phyloP scores from a whole-genome alignment of 1,284 basidiomycete species.

The Ganoderma sp. region DNA sequence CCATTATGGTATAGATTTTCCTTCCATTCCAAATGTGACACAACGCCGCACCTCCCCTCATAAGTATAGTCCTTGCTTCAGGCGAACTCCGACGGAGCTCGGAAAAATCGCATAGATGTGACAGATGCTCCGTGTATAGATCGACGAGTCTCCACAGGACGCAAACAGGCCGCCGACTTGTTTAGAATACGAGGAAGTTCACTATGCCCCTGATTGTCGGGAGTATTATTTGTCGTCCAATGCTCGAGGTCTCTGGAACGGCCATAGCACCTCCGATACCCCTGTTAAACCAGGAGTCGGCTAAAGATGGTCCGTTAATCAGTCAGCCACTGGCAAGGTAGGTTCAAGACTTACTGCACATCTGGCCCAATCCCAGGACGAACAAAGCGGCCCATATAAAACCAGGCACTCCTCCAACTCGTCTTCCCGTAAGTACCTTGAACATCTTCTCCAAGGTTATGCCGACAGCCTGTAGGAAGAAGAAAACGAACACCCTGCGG shows the following conservation, averaged over 20 bases:
- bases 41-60: background rate
- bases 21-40: background rate
- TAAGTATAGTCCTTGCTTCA: too few relatives aligned
- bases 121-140: background rate
- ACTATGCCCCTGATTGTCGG: background rate
- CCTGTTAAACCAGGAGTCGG: conserved; percentile 10
- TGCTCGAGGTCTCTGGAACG: background rate
- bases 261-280: conserved; percentile 7
- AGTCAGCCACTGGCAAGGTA: background rate
- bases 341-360: conserved; percentile 55
- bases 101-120: background rate
- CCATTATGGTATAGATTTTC: background rate
- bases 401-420: conserved; percentile 63
- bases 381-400: conserved; percentile 69
- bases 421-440: conserved; percentile 56
- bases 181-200: background rate
- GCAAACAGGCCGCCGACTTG: background rate
- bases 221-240: conserved; percentile 2
- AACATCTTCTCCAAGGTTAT: conserved; percentile 67
- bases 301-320: background rate
- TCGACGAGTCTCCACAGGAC: background rate
- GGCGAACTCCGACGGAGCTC: background rate
- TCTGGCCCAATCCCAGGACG: conserved; percentile 64
- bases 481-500: conserved; percentile 60
- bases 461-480: conserved; percentile 64